Evolutionary conservation across 306 rosid species (phyloP), one percentile per base, ranked within the genome.

Genomic region (Citrullus amarus): DNA sequence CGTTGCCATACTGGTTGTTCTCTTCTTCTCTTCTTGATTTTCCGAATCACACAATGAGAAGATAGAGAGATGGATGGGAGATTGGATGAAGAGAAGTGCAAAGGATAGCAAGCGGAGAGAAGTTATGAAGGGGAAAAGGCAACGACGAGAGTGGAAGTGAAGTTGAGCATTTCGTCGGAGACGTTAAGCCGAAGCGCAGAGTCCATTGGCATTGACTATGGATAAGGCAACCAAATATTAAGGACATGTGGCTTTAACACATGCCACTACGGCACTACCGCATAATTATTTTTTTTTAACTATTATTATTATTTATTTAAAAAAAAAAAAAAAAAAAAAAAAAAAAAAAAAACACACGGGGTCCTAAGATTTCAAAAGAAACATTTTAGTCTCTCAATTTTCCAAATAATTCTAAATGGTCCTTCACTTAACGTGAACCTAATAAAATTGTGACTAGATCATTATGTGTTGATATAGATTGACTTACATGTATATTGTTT

Each of bases 1-100:
- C 0, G 86, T 56, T 57, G 88, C 88, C 98, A 93, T 91, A 61
- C 30, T 79, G 62, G 18, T 44, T 16, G 43, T 18, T 44, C 44
- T 43, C 20, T 39, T 38, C 7, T 67, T 38, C n/a, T 15, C 2
- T 54, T 54, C 9, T 16, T 17, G 39, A 36, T 36, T 36, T 36
- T 36, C 39, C 61, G 63, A 22, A 22, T 58, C 34, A 15, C 34
- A 58, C 57, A 30, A 20, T 48, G 20, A 71, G 46, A 4, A 46
- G 55, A 32, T 32, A 44, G 18, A 68, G 34, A 9, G 0, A 38
- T 0, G 8, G 28, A 46, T 22, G 58, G 78, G 54, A 18, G 9
- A 67, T 9, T 17, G 51, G 43, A 67, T 41, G 74, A 67, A 39
- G 25, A 66, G 14, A 67, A 67, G 15, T 15, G 44, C 12, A 11